Conservation (phyloP, 805 yeast genomes). For the Cephaloascus fragrans region DNA sequence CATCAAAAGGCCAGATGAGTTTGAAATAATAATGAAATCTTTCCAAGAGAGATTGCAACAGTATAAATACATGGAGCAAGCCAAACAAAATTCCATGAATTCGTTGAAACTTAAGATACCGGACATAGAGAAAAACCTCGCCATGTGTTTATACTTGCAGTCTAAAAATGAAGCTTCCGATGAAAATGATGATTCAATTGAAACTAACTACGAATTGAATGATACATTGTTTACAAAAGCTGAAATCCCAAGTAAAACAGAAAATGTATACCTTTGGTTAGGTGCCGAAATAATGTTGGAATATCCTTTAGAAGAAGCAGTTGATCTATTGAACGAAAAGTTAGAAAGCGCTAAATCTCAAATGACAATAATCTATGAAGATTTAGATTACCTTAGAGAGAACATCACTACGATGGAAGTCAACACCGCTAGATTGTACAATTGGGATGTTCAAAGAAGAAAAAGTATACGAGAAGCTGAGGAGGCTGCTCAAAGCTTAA, state of each 20-base stretch:
- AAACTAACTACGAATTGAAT: conserved; percentile 82
- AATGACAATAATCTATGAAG: conserved; percentile 62
- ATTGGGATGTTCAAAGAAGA: conserved; percentile 81
- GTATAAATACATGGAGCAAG: conserved; percentile 77
- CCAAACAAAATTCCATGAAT: conserved; percentile 36
- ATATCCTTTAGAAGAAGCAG: conserved; percentile 84
- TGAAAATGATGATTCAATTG: conserved; percentile 28
- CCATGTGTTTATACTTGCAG: conserved; percentile 54
- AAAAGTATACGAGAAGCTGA: conserved; percentile 33
- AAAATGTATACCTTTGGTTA: conserved; percentile 79
- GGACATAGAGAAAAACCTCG: conserved; percentile 82
- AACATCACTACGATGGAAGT: conserved; percentile 97
- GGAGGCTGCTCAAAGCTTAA: conserved; percentile 20
- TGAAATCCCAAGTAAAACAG: conserved; percentile 42
- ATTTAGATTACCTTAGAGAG: conserved; percentile 72
- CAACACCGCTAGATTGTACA: conserved; percentile 85
- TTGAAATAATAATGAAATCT: conserved; percentile 56
- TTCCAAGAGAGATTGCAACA: conserved; percentile 86
- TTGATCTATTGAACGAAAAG: conserved; percentile 53
- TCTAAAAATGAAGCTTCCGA: conserved; percentile 28
- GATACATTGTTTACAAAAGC: conserved; percentile 90
- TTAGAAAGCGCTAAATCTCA: conserved; percentile 53
- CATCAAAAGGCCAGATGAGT: conserved; percentile 60
- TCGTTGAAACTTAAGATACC: conserved; percentile 70
- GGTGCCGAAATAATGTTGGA: conserved; percentile 98